Conservation (phyloP, 1,284 basidiomycete species). For the Cystobasidium slooffiae region DNA sequence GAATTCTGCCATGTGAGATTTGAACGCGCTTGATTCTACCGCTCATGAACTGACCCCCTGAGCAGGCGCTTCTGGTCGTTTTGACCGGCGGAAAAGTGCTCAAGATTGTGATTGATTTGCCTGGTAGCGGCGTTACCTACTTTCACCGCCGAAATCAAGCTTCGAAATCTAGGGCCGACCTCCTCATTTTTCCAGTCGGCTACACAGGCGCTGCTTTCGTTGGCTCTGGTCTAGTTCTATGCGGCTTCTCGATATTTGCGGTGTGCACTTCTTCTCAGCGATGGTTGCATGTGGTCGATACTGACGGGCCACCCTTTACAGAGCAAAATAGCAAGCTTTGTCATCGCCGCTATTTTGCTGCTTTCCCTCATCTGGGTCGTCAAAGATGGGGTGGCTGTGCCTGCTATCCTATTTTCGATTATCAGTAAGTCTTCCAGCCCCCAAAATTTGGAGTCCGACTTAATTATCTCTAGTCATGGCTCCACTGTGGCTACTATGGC, state of each 20-base stretch:
- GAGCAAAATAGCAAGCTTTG: conserved; percentile 39
- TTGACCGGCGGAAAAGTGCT: conserved; percentile 17
- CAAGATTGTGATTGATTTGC: conserved; percentile 8
- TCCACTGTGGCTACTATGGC: conserved; percentile 29
- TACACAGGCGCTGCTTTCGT: conserved; percentile 24
- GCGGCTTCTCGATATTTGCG: conserved; percentile 34
- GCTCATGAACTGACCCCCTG: background rate
- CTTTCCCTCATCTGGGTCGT: conserved; percentile 12
- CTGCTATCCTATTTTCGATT: conserved; percentile 30
- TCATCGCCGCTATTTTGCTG: conserved; percentile 10
- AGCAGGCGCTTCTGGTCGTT: background rate
- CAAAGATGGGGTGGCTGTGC: conserved; percentile 29
- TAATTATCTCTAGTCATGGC: conserved; percentile 15
- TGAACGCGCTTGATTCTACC: background rate
- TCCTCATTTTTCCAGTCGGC: conserved; percentile 8
- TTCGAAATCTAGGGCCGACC: background rate
- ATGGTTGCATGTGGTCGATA: background rate
- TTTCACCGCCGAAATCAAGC: background rate
- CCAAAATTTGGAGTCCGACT: background rate
- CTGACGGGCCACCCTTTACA: background rate
- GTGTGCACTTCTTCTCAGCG: background rate
- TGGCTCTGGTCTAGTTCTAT: conserved; percentile 20
- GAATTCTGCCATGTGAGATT: conserved; percentile 35
- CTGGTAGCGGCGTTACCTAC: conserved; percentile 20
- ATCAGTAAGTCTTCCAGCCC: conserved; percentile 8